phyloP scores from a whole-genome alignment of 2,329 filamentous ascomycete genomes.

The Fonsecaea monophora region DNA sequence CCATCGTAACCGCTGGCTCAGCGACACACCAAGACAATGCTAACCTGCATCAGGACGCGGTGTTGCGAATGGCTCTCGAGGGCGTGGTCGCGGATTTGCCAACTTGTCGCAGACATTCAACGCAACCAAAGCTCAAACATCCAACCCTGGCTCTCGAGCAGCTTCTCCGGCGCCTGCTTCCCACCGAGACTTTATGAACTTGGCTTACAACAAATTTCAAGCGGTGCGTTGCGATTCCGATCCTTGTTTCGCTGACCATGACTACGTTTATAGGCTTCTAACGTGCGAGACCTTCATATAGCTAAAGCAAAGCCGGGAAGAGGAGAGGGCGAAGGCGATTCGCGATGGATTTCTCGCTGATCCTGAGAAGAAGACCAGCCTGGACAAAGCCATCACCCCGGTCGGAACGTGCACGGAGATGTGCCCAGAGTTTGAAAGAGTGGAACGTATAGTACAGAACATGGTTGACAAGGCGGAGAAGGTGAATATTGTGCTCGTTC shows the following conservation, averaged over 20 bases:
- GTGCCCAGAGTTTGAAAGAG: conserved; percentile 69
- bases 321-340: conserved; percentile 60
- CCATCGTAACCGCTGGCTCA: not conserved
- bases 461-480: conserved; percentile 68
- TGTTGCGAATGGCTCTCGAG: conserved; percentile 22
- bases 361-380: conserved; percentile 64
- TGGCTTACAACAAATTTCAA: conserved; percentile 32
- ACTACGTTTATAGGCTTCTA: conserved; percentile 37
- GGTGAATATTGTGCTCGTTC: conserved; percentile 47
- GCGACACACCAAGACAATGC: not conserved
- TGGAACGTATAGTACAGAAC: conserved; percentile 67
- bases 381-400: conserved; percentile 67
- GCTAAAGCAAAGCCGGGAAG: conserved; percentile 59
- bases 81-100: conserved; percentile 30
- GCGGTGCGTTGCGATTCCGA: conserved; percentile 34
- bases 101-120: conserved; percentile 34
- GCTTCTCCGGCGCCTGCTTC: conserved; percentile 30
- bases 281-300: conserved; percentile 42
- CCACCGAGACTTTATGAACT: conserved; percentile 34
- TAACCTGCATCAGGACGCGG: conserved; percentile 32
- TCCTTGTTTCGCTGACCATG: conserved; percentile 35
- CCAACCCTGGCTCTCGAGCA: conserved; percentile 29
- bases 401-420: conserved; percentile 68
- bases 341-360: conserved; percentile 62
- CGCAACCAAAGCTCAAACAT: conserved; percentile 21